Conservation (phyloP, 208 protist genomes). For the Crithidia brevicula region DNA sequence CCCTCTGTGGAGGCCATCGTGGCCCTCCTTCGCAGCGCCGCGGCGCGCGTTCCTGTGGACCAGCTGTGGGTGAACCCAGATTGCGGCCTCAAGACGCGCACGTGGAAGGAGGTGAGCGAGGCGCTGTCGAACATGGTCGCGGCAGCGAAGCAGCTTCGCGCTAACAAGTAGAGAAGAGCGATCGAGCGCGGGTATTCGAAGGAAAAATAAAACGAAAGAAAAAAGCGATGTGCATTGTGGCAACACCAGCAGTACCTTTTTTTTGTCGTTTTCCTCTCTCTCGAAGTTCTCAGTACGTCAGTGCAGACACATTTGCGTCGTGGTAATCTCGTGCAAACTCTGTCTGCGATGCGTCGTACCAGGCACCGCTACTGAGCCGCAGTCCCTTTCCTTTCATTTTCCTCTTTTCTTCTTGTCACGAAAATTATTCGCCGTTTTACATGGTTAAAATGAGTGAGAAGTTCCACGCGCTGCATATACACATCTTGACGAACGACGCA, state of each 20-base stretch:
- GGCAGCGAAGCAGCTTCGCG: slow-evolving; percentile 45
- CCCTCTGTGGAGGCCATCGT: slow-evolving; percentile 77
- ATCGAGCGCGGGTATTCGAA: neutral
- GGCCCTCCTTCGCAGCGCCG: slow-evolving; percentile 55
- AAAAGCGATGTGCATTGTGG: neutral
- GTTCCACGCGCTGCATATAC: no score
- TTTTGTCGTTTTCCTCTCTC: neutral
- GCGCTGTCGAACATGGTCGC: slow-evolving; percentile 62
- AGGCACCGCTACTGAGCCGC: neutral
- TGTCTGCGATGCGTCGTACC: neutral
- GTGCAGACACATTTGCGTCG: neutral
- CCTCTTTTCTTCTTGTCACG: neutral
- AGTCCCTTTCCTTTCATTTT: neutral
- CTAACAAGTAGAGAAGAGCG: slow-evolving; percentile 23
- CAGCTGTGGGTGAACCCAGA: slow-evolving; percentile 90
- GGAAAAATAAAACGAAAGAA: neutral
- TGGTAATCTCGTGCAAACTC: neutral
- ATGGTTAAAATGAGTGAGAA: no score
- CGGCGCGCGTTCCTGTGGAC: slow-evolving; percentile 41
- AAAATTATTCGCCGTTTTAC: no score
- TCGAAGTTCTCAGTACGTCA: neutral
- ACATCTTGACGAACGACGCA: no score
- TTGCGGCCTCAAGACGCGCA: slow-evolving; percentile 90
- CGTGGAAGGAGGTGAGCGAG: slow-evolving; percentile 43
- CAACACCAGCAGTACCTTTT: neutral